A percentile compares a stretch with the other conserved stretches of the same genome.
Evolutionary conservation across 2,329 filamentous ascomycete genomes (phyloP).

Genomic region (Knufia petricola): DNA sequence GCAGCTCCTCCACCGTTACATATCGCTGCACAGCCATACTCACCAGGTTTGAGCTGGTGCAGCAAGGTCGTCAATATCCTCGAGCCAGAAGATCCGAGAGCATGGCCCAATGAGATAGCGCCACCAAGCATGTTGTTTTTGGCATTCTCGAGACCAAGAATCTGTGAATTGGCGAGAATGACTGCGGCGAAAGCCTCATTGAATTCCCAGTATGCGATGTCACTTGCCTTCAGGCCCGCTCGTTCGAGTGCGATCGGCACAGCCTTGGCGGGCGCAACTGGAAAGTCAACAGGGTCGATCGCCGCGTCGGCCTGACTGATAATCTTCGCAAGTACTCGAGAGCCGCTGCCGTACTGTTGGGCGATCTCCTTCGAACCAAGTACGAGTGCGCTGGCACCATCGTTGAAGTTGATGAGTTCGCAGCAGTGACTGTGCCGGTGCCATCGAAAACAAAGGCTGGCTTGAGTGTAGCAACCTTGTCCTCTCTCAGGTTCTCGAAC

Average conservation of each 20-base stretch:
- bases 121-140: constrained; percentile 82
- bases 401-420: constrained; percentile 90
- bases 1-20: constrained; percentile 95
- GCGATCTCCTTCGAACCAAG: constrained; percentile 73
- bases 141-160: constrained; percentile 68
- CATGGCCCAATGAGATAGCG: constrained; percentile 85
- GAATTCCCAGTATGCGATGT: constrained; percentile 94
- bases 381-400: constrained; percentile 84
- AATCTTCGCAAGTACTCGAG: constrained; percentile 77
- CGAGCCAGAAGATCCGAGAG: constrained; percentile 84
- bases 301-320: constrained; percentile 82
- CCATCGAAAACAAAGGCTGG: constrained; percentile 83
- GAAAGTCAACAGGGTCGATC: constrained; percentile 86
- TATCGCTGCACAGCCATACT: constrained; percentile 92
- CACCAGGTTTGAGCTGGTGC: constrained; percentile 81
- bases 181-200: constrained; percentile 97
- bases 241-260: constrained; percentile 81
- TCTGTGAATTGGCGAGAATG: constrained; percentile 83
- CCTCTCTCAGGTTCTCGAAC: constrained; percentile 73
- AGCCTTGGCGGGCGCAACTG: constrained; percentile 81
- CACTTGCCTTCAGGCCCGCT: constrained; percentile 81
- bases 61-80: constrained; percentile 82
- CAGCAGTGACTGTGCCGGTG: constrained; percentile 83
- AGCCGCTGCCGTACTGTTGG: constrained; percentile 65
- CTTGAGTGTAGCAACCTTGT: constrained; percentile 78